Conservation (phyloP, 352 stramenopile genomes). For the Globisporangium polare region DNA sequence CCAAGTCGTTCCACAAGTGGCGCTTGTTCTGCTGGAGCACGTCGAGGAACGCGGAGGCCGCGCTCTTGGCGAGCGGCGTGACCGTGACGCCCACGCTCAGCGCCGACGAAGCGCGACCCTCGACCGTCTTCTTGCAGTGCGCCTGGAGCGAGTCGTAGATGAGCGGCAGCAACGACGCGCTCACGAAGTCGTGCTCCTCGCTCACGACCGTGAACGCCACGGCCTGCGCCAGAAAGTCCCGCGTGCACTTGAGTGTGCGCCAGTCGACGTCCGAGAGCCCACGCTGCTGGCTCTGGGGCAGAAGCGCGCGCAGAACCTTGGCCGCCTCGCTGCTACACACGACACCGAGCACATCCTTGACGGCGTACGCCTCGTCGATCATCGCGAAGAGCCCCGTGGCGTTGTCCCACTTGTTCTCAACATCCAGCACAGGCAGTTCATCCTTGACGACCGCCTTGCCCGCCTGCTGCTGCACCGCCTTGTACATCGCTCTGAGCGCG, state of each 20-base stretch:
- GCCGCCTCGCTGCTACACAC: slow-evolving; percentile 6
- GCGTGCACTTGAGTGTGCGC: slow-evolving; percentile 8
- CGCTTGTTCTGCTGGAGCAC: slow-evolving; percentile 2
- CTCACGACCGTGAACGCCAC: slow-evolving; percentile 1
- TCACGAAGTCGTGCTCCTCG: slow-evolving; percentile 6
- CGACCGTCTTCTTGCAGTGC: slow-evolving; percentile 12
- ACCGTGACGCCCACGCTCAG: not conserved
- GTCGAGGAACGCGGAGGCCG: slow-evolving; percentile 1
- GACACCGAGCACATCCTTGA: slow-evolving; percentile 5
- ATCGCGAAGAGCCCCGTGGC: slow-evolving; percentile 8
- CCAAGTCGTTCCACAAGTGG: slow-evolving; percentile 6
- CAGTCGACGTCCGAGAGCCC: slow-evolving; percentile 5
- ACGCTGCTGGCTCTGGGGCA: not conserved
- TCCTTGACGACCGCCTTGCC: not conserved
- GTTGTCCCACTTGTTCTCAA: slow-evolving; percentile 7
- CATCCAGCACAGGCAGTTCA: slow-evolving; percentile 2
- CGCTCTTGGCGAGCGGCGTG: not conserved
- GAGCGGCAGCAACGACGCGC: slow-evolving; percentile 10
- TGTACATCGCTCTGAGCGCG: not conserved
- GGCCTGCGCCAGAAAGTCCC: slow-evolving; percentile 8
- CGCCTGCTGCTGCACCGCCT: not conserved
- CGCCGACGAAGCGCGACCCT: not conserved
- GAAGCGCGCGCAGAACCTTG: not conserved
- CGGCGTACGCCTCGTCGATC: slow-evolving; percentile 6
- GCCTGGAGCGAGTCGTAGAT: slow-evolving; percentile 15